phyloP scores from a whole-genome alignment of 2,329 filamentous ascomycete genomes.

The Xylariaceae sp. region DNA sequence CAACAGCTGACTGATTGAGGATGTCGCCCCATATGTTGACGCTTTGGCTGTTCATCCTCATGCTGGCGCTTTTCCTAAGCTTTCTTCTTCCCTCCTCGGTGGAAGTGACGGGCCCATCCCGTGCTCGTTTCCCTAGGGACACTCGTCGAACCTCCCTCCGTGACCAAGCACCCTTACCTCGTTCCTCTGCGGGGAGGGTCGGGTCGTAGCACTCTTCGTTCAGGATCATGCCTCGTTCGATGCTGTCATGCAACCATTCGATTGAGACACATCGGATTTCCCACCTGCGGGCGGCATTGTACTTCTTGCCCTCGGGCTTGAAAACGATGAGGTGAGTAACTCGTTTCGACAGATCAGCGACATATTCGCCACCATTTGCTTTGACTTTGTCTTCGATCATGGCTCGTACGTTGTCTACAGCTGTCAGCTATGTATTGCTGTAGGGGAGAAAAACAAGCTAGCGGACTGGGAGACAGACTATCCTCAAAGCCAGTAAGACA shows the following conservation, averaged over 20 bases:
- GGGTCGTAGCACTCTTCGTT: conserved; percentile 88
- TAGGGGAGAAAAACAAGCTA: too few relatives aligned
- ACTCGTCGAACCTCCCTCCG: conserved; percentile 54
- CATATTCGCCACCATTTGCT: conserved; percentile 80
- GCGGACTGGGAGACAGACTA: conserved; percentile 39
- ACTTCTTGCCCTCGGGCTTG: conserved; percentile 84
- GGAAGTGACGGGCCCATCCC: conserved; percentile 53
- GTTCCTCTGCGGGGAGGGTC: conserved; percentile 68
- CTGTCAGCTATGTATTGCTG: conserved; percentile 18
- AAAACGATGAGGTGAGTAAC: conserved; percentile 89
- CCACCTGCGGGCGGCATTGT: conserved; percentile 85
- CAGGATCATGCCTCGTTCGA: conserved; percentile 86
- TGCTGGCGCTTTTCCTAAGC: conserved; percentile 84
- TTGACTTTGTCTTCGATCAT: conserved; percentile 71
- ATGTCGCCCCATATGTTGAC: conserved; percentile 93
- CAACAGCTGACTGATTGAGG: conserved; percentile 48
- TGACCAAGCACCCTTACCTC: conserved; percentile 80
- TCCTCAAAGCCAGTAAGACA: conserved; percentile 66
- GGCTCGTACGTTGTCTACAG: conserved; percentile 67
- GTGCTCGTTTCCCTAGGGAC: conserved; percentile 63
- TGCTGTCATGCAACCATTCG: conserved; percentile 85
- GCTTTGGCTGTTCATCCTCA: conserved; percentile 79
- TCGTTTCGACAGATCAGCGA: conserved; percentile 82
- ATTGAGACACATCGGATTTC: conserved; percentile 77
- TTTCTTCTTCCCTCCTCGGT: conserved; percentile 73